Evolutionary conservation across 306 rosid genomes (phyloP), one percentile per base, ranked within the genome.

Genomic region (Cucurbita argyrosperma): DNA sequence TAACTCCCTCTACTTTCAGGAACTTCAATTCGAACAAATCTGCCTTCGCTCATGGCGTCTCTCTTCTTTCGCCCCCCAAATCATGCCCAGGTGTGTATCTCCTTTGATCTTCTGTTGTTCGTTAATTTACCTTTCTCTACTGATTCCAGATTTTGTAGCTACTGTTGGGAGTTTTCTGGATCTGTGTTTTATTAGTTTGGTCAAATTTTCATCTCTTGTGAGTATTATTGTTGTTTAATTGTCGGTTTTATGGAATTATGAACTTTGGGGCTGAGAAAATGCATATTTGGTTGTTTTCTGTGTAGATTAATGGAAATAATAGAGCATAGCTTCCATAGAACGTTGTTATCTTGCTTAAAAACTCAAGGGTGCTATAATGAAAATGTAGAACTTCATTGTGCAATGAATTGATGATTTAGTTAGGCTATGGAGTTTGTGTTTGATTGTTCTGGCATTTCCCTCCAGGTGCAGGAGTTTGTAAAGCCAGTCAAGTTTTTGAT

Each of bases 401-500:
- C 7, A 46, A 23, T 23, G 73, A 46, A 21, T 43, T 38, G 57
- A 37, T 71, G 47, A 51, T 30, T 4, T 8, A 11, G 50, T 74
- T 57, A 10, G 38, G n/a, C 51, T 30, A 58, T 16, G 63, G 54
- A 11, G 70, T 57, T 10, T 40, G 26, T 15, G 42, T 75, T 75
- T 14, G 57, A 46, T 21, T 19, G 16, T 42, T 43, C 43, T 52
- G 38, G 49, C 45, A 38, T 13, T 70, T 78, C 38, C 85, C 79
- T 81, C 72, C 76, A 84, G 80, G 75, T 89, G 83, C 79, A 91
- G 92, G 96, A 75, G 61, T 87, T 59, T 91, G 96, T 85, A 80
- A 87, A 80, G 96, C 97, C 46, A 95, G 92, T 80, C 97, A 95
- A 85, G 83, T 89, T 79, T 93, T 68, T 62, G 97, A 89, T 79